phyloP scores from a whole-genome alignment of 2,329 filamentous ascomycete species.

The Blastomyces parvus region DNA sequence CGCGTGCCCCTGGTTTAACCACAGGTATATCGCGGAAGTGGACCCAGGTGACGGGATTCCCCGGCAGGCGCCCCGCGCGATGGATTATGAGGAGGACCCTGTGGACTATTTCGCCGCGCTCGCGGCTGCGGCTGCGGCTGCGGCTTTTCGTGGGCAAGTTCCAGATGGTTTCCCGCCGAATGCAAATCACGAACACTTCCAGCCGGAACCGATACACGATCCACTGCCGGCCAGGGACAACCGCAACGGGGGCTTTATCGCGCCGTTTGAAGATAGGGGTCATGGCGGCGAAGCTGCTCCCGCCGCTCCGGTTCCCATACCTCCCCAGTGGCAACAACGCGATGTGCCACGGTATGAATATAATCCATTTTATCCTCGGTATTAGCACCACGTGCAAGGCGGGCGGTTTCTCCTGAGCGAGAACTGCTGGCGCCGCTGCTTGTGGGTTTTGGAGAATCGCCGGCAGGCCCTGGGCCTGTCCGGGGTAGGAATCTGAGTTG shows the following conservation, averaged over 20 bases:
- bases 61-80: neutral
- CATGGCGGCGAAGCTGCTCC: neutral
- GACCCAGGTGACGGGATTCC: constrained; percentile 15
- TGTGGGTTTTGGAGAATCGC: neutral
- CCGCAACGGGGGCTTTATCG: neutral
- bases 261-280: neutral
- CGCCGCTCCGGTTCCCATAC: neutral
- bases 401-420: neutral
- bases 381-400: neutral
- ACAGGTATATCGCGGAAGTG: neutral
- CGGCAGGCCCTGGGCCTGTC: neutral
- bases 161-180: neutral
- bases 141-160: neutral
- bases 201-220: neutral
- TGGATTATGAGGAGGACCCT: neutral
- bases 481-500: neutral
- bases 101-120: neutral
- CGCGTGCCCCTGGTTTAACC: constrained; percentile 67
- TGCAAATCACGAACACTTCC: neutral
- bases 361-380: neutral
- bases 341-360: neutral
- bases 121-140: neutral
- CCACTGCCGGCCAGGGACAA: neutral
- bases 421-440: neutral
- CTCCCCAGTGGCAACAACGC: neutral